Evolutionary conservation across 2,329 filamentous ascomycete species (phyloP).

Genomic region (Talaromyces sp.): DNA sequence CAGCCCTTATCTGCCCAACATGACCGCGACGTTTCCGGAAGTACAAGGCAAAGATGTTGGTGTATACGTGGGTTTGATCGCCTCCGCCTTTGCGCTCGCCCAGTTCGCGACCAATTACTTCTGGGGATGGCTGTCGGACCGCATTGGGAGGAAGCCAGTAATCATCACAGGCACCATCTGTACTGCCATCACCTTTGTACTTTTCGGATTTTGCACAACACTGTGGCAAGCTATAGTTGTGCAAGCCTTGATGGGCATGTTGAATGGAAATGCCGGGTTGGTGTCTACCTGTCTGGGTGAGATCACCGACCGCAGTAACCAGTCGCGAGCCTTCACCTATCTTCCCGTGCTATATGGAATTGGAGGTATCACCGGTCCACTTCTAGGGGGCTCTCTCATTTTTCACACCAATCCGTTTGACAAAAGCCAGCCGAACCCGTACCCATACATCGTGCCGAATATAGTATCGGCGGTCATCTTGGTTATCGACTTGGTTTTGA

Average conservation of each 20-base stretch:
- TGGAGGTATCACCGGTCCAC: slow-evolving; percentile 86
- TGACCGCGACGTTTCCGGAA: slow-evolving; percentile 81
- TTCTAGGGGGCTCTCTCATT: slow-evolving; percentile 82
- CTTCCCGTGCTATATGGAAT: slow-evolving; percentile 94
- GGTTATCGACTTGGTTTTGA: slow-evolving; percentile 65
- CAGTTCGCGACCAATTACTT: slow-evolving; percentile 90
- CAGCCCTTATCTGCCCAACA: slow-evolving; percentile 87
- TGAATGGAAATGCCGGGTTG: slow-evolving; percentile 93
- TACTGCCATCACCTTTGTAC: slow-evolving; percentile 73
- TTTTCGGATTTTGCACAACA: slow-evolving; percentile 79
- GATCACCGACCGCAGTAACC: slow-evolving; percentile 91
- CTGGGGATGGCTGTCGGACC: slow-evolving; percentile 81
- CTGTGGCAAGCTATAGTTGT: slow-evolving; percentile 82
- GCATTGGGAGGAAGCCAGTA: slow-evolving; percentile 74
- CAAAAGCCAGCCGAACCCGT: slow-evolving; percentile 50
- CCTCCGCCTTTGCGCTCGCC: slow-evolving; percentile 85
- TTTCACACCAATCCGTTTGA: slow-evolving; percentile 56
- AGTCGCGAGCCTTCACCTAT: slow-evolving; percentile 89
- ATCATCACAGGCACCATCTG: slow-evolving; percentile 78
- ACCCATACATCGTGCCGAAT: slow-evolving; percentile 84
- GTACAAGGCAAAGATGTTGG: slow-evolving; percentile 69
- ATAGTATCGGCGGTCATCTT: slow-evolving; percentile 71
- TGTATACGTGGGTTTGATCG: slow-evolving; percentile 84
- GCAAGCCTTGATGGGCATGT: slow-evolving; percentile 82
- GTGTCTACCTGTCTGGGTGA: slow-evolving; percentile 93